A percentile compares a stretch with the other conserved stretches of the same genome.
These are phyloP conservation scores for Fusarium torulosum DNA, from an alignment of 2,329 filamentous ascomycete species.

Conservation along the genomic window DNA sequence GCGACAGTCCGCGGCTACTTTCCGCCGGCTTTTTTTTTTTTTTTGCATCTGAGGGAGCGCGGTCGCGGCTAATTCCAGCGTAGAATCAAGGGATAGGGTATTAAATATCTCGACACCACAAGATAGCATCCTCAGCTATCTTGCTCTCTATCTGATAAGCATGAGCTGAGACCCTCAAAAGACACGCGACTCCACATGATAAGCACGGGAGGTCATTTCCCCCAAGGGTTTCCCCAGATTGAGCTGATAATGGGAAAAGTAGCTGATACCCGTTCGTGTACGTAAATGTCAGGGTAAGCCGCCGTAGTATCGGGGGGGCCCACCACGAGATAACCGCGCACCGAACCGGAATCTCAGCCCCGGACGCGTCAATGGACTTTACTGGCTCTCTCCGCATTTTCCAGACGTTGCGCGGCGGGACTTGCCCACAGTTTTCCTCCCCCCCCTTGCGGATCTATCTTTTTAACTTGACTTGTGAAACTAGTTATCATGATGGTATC, in stretches of 20 bases:
- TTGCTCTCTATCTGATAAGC: constrained; percentile 15
- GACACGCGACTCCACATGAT: neutral
- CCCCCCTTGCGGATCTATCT: neutral
- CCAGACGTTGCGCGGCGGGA: neutral
- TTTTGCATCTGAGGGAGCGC: constrained; percentile 1
- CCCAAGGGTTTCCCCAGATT: constrained; percentile 20
- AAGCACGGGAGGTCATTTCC: neutral
- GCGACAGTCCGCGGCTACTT: constrained; percentile 17
- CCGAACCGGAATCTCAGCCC: constrained; percentile 18
- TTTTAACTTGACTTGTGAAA: neutral
- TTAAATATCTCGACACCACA: neutral
- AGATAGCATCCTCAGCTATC: constrained; percentile 6
- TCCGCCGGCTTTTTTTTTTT: constrained; percentile 10
- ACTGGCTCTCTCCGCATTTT: constrained; percentile 19
- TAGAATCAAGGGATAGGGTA: neutral
- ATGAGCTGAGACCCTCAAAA: neutral
- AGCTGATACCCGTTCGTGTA: constrained; percentile 16
- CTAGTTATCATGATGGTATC: neutral
- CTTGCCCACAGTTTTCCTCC: neutral
- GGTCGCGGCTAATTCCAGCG: constrained; percentile 22
- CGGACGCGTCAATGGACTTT: constrained; percentile 26
- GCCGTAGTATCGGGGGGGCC: constrained; percentile 24
- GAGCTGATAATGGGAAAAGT: constrained; percentile 17
- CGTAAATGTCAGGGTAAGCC: constrained; percentile 25
- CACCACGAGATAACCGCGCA: constrained; percentile 42